Evolutionary conservation across 768 basidiomycete species (phyloP).

Genomic region (Dendrothele bispora): DNA sequence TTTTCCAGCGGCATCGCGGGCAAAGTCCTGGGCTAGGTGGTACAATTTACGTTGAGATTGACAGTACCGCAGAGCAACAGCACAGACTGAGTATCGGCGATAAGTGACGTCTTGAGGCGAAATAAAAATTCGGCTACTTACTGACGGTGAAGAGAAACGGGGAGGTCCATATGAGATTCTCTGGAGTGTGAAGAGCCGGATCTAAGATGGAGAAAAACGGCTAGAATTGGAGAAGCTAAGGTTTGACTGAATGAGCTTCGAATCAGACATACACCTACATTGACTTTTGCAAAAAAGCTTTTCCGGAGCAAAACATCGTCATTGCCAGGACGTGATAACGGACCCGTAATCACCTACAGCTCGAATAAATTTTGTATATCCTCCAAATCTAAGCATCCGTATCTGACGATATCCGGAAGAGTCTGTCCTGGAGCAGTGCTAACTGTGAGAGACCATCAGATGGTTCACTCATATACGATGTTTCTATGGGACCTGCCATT

Average conservation of each 20-base stretch:
- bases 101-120: background rate
- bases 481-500: slow-evolving; percentile 24
- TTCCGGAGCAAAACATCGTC: slow-evolving; percentile 1
- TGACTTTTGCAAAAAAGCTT: slow-evolving; percentile 55
- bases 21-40: slow-evolving; percentile 58
- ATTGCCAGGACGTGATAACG: background rate
- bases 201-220: slow-evolving; percentile 61
- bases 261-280: slow-evolving; percentile 37
- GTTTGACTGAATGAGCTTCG: slow-evolving; percentile 9
- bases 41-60: slow-evolving; percentile 54
- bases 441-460: background rate
- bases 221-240: slow-evolving; percentile 34
- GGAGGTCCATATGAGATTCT: slow-evolving; percentile 49
- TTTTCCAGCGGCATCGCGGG: slow-evolving; percentile 58
- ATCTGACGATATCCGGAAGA: slow-evolving; percentile 46
- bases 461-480: slow-evolving; percentile 7
- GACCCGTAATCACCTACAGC: slow-evolving; percentile 37
- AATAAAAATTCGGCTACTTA: slow-evolving; percentile 35
- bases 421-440: slow-evolving; percentile 12
- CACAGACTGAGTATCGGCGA: slow-evolving; percentile 50
- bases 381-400: slow-evolving; percentile 47
- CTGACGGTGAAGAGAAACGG: slow-evolving; percentile 64
- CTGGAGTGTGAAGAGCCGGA: slow-evolving; percentile 53
- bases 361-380: slow-evolving; percentile 53
- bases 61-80: slow-evolving; percentile 69